Percentiles rank a stretch among this genome's conserved stretches.
Conservation (phyloP, 371 early-diverging fungal species). For the Mucor plumbeus region DNA sequence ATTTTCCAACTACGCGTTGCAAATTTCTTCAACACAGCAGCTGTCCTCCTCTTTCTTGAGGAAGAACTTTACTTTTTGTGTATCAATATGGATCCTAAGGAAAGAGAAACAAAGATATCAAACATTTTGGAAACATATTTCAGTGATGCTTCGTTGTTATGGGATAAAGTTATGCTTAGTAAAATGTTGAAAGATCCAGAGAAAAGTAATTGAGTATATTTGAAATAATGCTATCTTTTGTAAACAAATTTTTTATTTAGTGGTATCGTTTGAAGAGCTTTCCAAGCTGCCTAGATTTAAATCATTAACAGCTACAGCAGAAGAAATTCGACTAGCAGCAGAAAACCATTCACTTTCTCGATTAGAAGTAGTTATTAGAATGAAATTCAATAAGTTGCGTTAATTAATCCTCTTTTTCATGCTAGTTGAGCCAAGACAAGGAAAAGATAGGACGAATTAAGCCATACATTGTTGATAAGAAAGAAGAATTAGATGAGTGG, state of each 20-base stretch:
- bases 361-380: conserved; percentile 23
- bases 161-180: conserved; percentile 45
- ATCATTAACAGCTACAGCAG: conserved; percentile 21
- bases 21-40: not conserved
- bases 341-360: conserved; percentile 13
- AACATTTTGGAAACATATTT: conserved; percentile 48
- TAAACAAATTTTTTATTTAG: conserved; percentile 14
- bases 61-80: not conserved
- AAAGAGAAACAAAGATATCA: conserved; percentile 20
- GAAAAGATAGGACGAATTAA: conserved; percentile 40
- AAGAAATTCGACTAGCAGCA: conserved; percentile 36
- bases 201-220: conserved; percentile 32
- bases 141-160: conserved; percentile 48
- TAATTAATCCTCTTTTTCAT: too few relatives aligned
- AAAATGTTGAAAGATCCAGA: conserved; percentile 31
- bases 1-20: not conserved
- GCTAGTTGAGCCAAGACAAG: not conserved
- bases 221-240: not conserved
- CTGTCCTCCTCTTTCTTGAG: not conserved
- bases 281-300: conserved; percentile 29
- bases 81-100: not conserved
- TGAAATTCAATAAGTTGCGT: not conserved
- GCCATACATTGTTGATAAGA: conserved; percentile 35
- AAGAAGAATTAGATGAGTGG: conserved; percentile 42
- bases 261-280: conserved; percentile 31